These are phyloP conservation scores for Phytophthora sojae DNA, from an alignment of 352 stramenopile genomes.

Conservation along the genomic window DNA sequence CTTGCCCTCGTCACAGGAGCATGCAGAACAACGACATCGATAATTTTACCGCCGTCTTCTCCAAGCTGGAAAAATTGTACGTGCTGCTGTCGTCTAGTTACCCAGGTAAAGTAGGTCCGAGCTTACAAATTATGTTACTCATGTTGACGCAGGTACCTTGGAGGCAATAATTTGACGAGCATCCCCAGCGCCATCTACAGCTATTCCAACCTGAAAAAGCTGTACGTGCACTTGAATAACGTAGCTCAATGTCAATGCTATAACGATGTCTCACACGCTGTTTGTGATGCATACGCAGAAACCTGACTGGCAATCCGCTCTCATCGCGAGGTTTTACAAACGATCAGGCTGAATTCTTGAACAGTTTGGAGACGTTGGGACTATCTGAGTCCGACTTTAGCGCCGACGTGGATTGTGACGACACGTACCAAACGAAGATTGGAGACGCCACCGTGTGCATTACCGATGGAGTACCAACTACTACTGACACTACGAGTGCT, in stretches of 20 bases:
- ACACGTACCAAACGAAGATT: constrained; percentile 19
- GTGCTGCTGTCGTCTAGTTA: background rate
- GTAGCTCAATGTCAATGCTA: background rate
- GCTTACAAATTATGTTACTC: background rate
- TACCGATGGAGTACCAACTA: constrained; percentile 10
- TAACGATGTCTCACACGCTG: background rate
- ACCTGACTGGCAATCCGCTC: constrained; percentile 50
- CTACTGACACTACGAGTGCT: background rate
- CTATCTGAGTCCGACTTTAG: constrained; percentile 42
- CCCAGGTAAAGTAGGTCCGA: background rate
- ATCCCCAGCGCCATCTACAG: constrained; percentile 59
- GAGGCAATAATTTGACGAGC: constrained; percentile 56
- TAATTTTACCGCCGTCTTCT: constrained; percentile 58
- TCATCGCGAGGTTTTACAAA: constrained; percentile 42
- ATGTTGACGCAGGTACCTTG: constrained; percentile 38
- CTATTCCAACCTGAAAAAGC: constrained; percentile 46
- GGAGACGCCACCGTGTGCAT: constrained; percentile 36
- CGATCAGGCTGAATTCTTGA: constrained; percentile 35
- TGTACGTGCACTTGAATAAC: constrained; percentile 37
- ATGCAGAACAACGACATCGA: constrained; percentile 68
- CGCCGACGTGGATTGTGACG: constrained; percentile 29
- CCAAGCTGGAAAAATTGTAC: constrained; percentile 37
- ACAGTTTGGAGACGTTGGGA: constrained; percentile 39
- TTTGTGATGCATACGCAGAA: constrained; percentile 7
- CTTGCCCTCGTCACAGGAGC: constrained; percentile 25